Evolutionary conservation across 225 moss, liverwort and hornwort genomes (phyloP).

Genomic region (Bryum argenteum): DNA sequence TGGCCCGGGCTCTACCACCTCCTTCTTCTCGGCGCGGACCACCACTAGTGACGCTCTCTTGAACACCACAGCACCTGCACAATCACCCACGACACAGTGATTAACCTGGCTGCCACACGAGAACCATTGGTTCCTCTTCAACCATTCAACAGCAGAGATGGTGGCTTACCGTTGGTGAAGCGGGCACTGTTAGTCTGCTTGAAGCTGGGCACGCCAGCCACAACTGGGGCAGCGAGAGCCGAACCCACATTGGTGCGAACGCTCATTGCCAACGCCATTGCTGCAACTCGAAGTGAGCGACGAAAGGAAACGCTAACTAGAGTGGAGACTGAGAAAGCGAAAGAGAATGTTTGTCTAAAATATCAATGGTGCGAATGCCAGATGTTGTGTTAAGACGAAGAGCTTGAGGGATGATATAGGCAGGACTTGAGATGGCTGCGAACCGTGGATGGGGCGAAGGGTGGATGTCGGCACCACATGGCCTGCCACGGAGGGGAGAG

Average conservation of each 20-base stretch:
- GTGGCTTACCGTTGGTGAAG: constrained; percentile 23
- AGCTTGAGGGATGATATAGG: constrained; percentile 2
- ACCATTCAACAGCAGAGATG: too few relatives aligned
- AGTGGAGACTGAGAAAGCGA: neutral
- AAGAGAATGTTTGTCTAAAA: neutral
- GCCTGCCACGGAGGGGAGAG: fast-evolving
- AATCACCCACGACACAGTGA: neutral
- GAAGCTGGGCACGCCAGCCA: constrained; percentile 14
- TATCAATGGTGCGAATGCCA: neutral
- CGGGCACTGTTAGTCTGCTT: constrained; percentile 30
- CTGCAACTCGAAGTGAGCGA: neutral
- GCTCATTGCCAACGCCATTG: constrained; percentile 37
- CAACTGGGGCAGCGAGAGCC: constrained; percentile 14
- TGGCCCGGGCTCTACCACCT: constrained; percentile 31
- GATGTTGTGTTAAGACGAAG: neutral
- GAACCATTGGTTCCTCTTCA: too few relatives aligned
- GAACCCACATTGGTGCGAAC: constrained; percentile 12
- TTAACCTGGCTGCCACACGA: too few relatives aligned
- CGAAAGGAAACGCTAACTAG: neutral
- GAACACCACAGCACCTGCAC: constrained; percentile 26
- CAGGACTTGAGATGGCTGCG: too few relatives aligned
- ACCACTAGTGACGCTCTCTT: constrained; percentile 28
- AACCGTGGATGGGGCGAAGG: constrained; percentile 38
- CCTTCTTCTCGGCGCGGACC: constrained; percentile 41
- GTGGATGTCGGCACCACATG: constrained; percentile 30